Evolutionary conservation across 139 green algal genomes (phyloP).

Genomic region (Chlamydomonas sp.): DNA sequence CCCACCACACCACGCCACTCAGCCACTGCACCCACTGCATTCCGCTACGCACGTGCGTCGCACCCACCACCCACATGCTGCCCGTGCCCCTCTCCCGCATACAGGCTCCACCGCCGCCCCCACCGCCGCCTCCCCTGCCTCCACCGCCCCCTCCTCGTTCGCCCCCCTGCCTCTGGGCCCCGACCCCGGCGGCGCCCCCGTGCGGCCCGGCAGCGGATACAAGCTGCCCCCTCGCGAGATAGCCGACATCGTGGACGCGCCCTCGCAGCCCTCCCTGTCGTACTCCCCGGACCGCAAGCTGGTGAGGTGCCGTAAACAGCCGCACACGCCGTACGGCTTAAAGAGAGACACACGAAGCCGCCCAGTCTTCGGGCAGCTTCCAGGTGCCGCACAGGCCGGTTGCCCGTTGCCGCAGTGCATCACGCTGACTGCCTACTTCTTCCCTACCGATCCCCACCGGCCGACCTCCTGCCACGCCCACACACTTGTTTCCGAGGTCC

Average conservation of each 20-base stretch:
- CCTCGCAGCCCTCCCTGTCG: conserved; percentile 81
- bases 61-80: background rate
- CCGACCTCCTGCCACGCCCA: too few relatives aligned
- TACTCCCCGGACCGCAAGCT: conserved; percentile 89
- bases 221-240: conserved; percentile 86
- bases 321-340: too few relatives aligned
- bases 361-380: too few relatives aligned
- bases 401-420: too few relatives aligned
- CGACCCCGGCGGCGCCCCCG: background rate
- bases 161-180: background rate
- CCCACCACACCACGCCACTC: too few relatives aligned
- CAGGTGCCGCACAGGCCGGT: too few relatives aligned
- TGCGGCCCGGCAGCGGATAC: conserved; percentile 71
- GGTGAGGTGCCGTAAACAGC: conserved; percentile 29
- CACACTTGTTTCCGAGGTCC: too few relatives aligned
- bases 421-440: too few relatives aligned
- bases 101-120: background rate
- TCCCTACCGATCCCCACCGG: too few relatives aligned
- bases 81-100: background rate
- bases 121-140: background rate
- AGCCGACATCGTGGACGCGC: conserved; percentile 88
- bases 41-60: background rate
- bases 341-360: background rate
- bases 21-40: too few relatives aligned
- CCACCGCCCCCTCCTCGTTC: background rate